Percentiles rank a stretch among this genome's conserved stretches.
Evolutionary conservation across 177 flowering plant genomes (phyloP).

Genomic region (Vitis hybrid): DNA sequence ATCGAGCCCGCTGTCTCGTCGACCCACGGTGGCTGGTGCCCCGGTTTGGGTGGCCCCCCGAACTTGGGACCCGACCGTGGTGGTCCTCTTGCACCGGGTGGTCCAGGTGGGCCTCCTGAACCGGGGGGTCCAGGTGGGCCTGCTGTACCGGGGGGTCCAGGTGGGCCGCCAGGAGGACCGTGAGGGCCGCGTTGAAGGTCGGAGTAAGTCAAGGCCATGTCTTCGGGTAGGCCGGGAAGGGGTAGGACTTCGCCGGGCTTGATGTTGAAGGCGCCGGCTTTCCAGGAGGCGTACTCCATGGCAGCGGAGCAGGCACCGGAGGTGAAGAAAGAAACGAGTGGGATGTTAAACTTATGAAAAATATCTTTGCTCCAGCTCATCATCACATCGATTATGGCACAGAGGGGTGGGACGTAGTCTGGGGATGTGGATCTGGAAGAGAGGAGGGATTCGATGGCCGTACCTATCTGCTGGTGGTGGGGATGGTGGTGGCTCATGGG

Average conservation of each 20-base stretch:
- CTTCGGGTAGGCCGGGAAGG: constrained; percentile 49
- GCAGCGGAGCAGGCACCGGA: constrained; percentile 62
- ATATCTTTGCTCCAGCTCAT: constrained; percentile 39
- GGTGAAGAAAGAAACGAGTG: constrained; percentile 48
- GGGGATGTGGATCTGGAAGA: constrained; percentile 12
- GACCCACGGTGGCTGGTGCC: constrained; percentile 45
- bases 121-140: background rate
- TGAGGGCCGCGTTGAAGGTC: constrained; percentile 30
- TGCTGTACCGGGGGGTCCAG: no score
- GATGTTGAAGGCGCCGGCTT: constrained; percentile 19
- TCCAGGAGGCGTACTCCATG: constrained; percentile 45
- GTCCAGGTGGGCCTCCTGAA: background rate
- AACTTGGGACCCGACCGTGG: background rate
- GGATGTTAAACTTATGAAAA: constrained; percentile 33
- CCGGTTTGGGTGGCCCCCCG: constrained; percentile 36
- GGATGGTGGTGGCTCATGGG: constrained; percentile 2
- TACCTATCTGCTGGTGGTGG: constrained; percentile 9
- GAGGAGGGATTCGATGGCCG: constrained; percentile 26
- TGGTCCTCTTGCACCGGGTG: background rate
- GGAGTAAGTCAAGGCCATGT: constrained; percentile 28
- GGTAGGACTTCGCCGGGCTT: constrained; percentile 32
- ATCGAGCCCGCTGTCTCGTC: constrained; percentile 26
- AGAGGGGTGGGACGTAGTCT: constrained; percentile 22
- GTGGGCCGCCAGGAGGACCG: constrained; percentile 12
- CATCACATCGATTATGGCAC: constrained; percentile 53